Evolutionary conservation across 2,329 filamentous ascomycete species (phyloP).

Genomic region (Monilinia fructigena): DNA sequence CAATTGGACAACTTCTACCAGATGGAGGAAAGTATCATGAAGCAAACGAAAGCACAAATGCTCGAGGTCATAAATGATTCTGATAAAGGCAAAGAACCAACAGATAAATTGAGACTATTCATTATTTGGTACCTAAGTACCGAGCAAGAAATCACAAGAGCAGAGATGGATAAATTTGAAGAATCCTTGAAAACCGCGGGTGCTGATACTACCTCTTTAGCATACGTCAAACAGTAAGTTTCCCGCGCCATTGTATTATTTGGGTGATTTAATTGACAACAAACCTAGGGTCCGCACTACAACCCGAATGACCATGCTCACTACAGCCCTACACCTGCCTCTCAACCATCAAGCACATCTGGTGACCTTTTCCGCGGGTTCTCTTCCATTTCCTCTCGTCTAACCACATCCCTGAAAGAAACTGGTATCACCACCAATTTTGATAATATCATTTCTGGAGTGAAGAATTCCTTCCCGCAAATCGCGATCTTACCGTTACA

Average conservation of each 20-base stretch:
- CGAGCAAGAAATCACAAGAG: slow-evolving; percentile 79
- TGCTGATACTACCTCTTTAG: slow-evolving; percentile 71
- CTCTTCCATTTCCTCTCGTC: slow-evolving; percentile 82
- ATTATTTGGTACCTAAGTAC: slow-evolving; percentile 97
- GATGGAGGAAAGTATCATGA: slow-evolving; percentile 86
- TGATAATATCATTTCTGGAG: slow-evolving; percentile 88
- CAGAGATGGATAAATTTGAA: slow-evolving; percentile 83
- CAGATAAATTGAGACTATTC: slow-evolving; percentile 90
- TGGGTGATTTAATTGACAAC: slow-evolving; percentile 22
- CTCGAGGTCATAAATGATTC: slow-evolving; percentile 80
- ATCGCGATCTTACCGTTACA: slow-evolving; percentile 92
- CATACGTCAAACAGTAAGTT: slow-evolving; percentile 81
- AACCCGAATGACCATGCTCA: slow-evolving; percentile 97
- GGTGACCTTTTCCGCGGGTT: slow-evolving; percentile 86
- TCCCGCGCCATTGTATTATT: background rate
- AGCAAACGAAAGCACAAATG: slow-evolving; percentile 86
- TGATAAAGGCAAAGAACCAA: slow-evolving; percentile 77
- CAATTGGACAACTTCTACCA: slow-evolving; percentile 97
- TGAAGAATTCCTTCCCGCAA: slow-evolving; percentile 96
- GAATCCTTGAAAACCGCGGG: slow-evolving; percentile 76
- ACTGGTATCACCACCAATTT: slow-evolving; percentile 83
- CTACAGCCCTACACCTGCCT: slow-evolving; percentile 66
- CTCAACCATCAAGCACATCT: slow-evolving; percentile 57
- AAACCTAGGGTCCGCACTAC: slow-evolving; percentile 74
- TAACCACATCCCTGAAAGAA: slow-evolving; percentile 93